A percentile compares a stretch with the other conserved stretches of the same genome.
Conservation (phyloP, 495 filamentous ascomycete genomes). For the Hypoxylon intermedium region DNA sequence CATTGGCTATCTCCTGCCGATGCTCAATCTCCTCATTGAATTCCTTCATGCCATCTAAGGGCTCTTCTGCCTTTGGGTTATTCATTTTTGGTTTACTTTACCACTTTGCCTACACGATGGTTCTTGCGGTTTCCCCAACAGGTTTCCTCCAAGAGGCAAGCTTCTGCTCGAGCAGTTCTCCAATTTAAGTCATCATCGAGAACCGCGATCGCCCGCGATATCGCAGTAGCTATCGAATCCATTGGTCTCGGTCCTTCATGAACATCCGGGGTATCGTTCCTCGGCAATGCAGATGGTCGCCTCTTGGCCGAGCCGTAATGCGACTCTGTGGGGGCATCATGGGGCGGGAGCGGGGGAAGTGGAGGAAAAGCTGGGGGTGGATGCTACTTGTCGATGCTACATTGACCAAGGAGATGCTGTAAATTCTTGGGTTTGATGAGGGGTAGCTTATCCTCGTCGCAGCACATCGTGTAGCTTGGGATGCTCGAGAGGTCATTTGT, state of each 20-base stretch:
- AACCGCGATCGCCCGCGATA: constrained; percentile 2
- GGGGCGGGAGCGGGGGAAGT: constrained; percentile 22
- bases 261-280: constrained; percentile 5
- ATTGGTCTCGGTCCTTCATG: constrained; percentile 1
- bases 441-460: background rate
- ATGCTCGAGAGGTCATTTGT: constrained; percentile 5
- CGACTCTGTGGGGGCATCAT: constrained; percentile 6
- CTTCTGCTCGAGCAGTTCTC: background rate
- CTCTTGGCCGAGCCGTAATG: constrained; percentile 16
- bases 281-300: constrained; percentile 16
- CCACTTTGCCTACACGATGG: background rate
- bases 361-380: constrained; percentile 9
- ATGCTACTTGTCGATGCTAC: constrained; percentile 2
- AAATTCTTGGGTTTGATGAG: constrained; percentile 7
- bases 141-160: background rate
- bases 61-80: constrained; percentile 5
- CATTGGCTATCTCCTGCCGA: constrained; percentile 14
- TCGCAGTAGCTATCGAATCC: background rate
- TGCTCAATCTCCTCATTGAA: constrained; percentile 24
- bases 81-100: constrained; percentile 25
- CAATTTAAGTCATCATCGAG: background rate
- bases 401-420: background rate
- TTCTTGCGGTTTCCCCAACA: background rate
- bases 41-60: constrained; percentile 16
- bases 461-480: constrained; percentile 6